Evolutionary conservation across 345 rosid genomes (phyloP).

Genomic region (Combretum micranthum): DNA sequence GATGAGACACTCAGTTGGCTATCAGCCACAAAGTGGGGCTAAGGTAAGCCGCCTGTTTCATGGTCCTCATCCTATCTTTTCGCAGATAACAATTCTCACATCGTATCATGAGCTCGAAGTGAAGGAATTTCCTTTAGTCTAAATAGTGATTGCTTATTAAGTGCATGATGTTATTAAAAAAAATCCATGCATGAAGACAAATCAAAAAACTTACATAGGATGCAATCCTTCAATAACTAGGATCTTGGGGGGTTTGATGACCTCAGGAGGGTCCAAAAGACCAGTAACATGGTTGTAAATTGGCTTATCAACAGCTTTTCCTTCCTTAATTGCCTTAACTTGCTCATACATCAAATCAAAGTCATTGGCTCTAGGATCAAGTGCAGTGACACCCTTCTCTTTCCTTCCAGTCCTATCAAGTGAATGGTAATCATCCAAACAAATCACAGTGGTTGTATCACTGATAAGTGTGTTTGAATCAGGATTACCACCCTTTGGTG

Average conservation of each 20-base stretch:
- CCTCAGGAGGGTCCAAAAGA: slow-evolving; percentile 85
- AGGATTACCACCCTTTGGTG: slow-evolving; percentile 93
- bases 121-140: not conserved
- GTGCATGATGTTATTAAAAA: too few relatives aligned
- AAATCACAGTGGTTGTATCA: slow-evolving; percentile 88
- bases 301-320: slow-evolving; percentile 78
- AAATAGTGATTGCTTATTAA: not conserved
- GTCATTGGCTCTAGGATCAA: slow-evolving; percentile 88
- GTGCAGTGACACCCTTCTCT: slow-evolving; percentile 88
- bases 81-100: too few relatives aligned
- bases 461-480: slow-evolving; percentile 96
- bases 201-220: slow-evolving; percentile 68
- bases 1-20: too few relatives aligned
- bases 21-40: too few relatives aligned
- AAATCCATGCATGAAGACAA: not conserved
- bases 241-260: slow-evolving; percentile 90
- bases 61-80: too few relatives aligned
- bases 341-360: slow-evolving; percentile 97
- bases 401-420: slow-evolving; percentile 86
- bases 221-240: slow-evolving; percentile 97
- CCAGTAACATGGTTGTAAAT: slow-evolving; percentile 94
- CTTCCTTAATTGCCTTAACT: slow-evolving; percentile 82
- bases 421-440: slow-evolving; percentile 90
- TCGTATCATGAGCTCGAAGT: too few relatives aligned
- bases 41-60: too few relatives aligned